Conservation (phyloP, 177 flowering plant genomes). For the Vitis hybrid region DNA sequence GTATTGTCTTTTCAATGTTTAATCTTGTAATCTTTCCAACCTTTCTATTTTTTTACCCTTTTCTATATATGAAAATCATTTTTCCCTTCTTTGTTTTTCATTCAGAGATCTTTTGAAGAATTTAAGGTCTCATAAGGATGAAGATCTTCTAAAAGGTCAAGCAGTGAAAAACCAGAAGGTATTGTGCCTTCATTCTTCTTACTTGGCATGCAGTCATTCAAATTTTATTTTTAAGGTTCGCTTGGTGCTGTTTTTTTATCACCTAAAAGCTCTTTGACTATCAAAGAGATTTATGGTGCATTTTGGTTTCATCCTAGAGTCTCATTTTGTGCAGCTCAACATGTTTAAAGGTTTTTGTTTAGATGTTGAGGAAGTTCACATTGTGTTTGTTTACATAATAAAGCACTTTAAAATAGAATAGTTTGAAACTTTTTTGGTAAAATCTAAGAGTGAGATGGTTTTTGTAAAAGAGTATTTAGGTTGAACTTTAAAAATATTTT, state of each 20-base stretch:
- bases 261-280: background rate
- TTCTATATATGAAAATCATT: background rate
- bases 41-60: background rate
- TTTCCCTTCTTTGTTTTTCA: background rate
- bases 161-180: slow-evolving; percentile 94
- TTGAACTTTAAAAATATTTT: no score
- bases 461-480: no score
- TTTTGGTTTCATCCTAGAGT: no score
- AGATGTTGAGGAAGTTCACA: no score
- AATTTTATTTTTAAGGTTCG: background rate
- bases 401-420: no score
- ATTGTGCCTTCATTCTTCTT: slow-evolving; percentile 7
- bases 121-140: slow-evolving; percentile 73
- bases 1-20: background rate
- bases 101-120: slow-evolving; percentile 64
- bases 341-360: no score
- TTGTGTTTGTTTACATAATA: no score
- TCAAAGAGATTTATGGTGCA: no score
- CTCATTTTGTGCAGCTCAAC: no score
- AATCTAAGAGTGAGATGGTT: no score
- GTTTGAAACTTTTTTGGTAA: no score
- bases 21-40: background rate
- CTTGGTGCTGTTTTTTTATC: background rate
- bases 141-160: slow-evolving; percentile 83
- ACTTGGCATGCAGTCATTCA: background rate